Percentiles rank a stretch among this genome's conserved stretches.
These are phyloP conservation scores for Torulaspora franciscae DNA, from an alignment of 805 yeast genomes.

Conservation along the genomic window DNA sequence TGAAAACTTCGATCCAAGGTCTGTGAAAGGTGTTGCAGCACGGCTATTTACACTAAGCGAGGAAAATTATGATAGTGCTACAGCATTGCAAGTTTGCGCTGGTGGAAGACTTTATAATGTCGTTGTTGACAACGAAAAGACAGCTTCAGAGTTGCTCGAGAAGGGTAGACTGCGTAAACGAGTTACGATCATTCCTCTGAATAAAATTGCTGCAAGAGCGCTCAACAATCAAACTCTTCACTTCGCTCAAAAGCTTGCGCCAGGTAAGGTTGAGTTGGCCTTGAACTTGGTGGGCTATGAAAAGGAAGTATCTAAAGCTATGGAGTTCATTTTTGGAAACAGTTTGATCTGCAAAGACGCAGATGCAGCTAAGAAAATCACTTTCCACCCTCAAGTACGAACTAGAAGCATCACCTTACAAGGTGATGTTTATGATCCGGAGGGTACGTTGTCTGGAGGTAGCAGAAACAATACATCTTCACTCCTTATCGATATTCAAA, in stretches of 20 bases:
- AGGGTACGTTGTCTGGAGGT: constrained; percentile 96
- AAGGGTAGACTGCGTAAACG: constrained; percentile 72
- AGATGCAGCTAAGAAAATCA: constrained; percentile 80
- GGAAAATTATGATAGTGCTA: constrained; percentile 53
- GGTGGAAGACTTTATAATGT: constrained; percentile 88
- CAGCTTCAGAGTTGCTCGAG: constrained; percentile 79
- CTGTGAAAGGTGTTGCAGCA: constrained; percentile 87
- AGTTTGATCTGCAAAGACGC: constrained; percentile 87
- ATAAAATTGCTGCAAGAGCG: constrained; percentile 65
- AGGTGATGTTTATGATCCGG: constrained; percentile 95
- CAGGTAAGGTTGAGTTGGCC: constrained; percentile 86
- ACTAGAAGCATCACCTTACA: constrained; percentile 82
- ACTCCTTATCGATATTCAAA: constrained; percentile 59
- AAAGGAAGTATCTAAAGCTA: constrained; percentile 64
- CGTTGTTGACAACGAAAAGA: constrained; percentile 80
- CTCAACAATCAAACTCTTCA: constrained; percentile 49
- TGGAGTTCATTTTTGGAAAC: constrained; percentile 87
- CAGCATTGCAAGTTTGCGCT: constrained; percentile 89
- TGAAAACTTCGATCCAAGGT: constrained; percentile 50
- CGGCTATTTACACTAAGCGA: constrained; percentile 67
- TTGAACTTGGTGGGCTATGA: constrained; percentile 73
- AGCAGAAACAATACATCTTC: constrained; percentile 59
- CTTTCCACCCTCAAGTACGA: constrained; percentile 76
- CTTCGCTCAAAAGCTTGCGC: constrained; percentile 71
- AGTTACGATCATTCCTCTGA: constrained; percentile 88